Percentiles rank a stretch among this genome's conserved stretches.
phyloP scores from a whole-genome alignment of 306 rosid genomes.

The Inga oerstediana region DNA sequence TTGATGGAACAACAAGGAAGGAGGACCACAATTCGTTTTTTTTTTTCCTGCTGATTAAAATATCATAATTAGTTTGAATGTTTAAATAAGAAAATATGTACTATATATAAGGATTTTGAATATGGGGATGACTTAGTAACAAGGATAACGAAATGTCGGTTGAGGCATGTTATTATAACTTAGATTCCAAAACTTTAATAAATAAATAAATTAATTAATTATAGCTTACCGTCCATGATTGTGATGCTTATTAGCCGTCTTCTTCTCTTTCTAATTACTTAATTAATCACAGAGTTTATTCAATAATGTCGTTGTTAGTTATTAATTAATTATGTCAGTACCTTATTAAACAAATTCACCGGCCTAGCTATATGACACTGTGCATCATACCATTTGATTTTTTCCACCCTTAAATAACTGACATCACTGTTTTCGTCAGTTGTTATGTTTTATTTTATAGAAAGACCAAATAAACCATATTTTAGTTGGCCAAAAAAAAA shows the following conservation, averaged over 20 bases:
- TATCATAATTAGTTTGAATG: not conserved
- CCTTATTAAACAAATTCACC: slow-evolving; percentile 42
- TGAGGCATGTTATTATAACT: slow-evolving; percentile 45
- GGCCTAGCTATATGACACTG: slow-evolving; percentile 23
- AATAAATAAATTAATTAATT: slow-evolving; percentile 1
- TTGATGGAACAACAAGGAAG: not conserved
- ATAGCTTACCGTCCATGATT: slow-evolving; percentile 35
- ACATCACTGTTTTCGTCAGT: not conserved
- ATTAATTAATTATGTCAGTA: slow-evolving; percentile 30
- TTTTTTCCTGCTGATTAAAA: not conserved
- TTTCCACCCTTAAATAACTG: not conserved
- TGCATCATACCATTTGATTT: not conserved
- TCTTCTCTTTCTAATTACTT: slow-evolving; percentile 26
- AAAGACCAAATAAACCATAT: not conserved
- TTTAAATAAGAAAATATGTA: not conserved
- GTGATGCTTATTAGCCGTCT: slow-evolving; percentile 40
- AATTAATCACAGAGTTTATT: slow-evolving; percentile 25
- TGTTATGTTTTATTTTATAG: not conserved
- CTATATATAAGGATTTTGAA: slow-evolving; percentile 12
- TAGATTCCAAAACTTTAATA: slow-evolving; percentile 44
- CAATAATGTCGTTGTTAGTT: slow-evolving; percentile 25
- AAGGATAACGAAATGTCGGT: slow-evolving; percentile 51
- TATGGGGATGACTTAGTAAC: not conserved
- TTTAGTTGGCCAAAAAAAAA: not conserved
- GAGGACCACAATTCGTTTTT: not conserved